Conservation (phyloP, 2,329 filamentous ascomycete species). For the Sordariomycetes sp. region DNA sequence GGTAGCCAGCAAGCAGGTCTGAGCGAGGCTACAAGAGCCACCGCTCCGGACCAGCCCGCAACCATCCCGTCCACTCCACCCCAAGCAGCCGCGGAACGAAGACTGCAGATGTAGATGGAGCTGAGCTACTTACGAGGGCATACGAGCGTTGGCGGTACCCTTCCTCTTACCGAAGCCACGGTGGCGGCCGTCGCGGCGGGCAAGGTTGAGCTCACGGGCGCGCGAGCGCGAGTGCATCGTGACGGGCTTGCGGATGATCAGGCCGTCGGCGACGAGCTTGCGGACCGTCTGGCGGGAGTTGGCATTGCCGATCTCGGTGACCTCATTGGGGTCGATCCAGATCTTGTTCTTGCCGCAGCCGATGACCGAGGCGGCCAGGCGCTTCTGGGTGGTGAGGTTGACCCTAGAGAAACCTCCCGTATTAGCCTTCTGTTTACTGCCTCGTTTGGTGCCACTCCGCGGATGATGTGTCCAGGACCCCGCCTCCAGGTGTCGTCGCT, state of each 20-base stretch:
- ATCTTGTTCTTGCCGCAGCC: slow-evolving; percentile 99
- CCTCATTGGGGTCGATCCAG: slow-evolving; percentile 99
- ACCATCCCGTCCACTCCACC: not conserved
- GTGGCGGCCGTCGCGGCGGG: slow-evolving; percentile 92
- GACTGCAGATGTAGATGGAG: not conserved
- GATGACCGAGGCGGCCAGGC: slow-evolving; percentile 96
- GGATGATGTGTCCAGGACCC: not conserved
- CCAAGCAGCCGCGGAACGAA: not conserved
- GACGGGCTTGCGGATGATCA: slow-evolving; percentile 99
- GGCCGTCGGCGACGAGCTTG: slow-evolving; percentile 98
- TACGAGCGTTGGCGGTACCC: slow-evolving; percentile 99
- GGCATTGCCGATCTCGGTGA: slow-evolving; percentile 99
- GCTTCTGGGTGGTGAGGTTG: slow-evolving; percentile 99
- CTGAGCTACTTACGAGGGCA: slow-evolving; percentile 68
- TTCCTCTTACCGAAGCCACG: slow-evolving; percentile 99
- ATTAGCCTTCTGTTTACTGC: slow-evolving; percentile 1
- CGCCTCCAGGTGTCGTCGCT: not conserved
- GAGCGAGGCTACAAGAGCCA: not conserved
- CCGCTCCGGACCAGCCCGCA: not conserved
- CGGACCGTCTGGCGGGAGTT: slow-evolving; percentile 99
- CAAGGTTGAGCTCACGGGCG: slow-evolving; percentile 88
- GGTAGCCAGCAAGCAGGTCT: not conserved
- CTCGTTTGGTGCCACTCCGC: not conserved
- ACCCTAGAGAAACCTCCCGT: slow-evolving; percentile 51
- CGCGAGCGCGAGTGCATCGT: slow-evolving; percentile 99